Evolutionary conservation across 1,284 basidiomycete genomes (phyloP).

Genomic region (Microbotryum silenes-acaulis): DNA sequence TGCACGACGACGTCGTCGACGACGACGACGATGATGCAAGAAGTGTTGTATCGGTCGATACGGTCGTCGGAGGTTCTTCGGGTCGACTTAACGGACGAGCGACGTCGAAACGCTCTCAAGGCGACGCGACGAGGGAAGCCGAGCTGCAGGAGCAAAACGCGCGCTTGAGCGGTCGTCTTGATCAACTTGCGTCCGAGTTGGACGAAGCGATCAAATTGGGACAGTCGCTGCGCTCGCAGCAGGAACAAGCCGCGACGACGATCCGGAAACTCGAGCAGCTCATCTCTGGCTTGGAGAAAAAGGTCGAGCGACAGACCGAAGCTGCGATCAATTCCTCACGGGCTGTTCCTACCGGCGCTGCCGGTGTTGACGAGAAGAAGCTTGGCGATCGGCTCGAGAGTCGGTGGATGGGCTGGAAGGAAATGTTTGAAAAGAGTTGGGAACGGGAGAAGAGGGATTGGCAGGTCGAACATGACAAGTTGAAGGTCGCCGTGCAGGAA

Average conservation of each 20-base stretch:
- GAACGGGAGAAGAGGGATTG: conserved; percentile 65
- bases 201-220: conserved; percentile 69
- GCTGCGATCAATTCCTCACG: conserved; percentile 17
- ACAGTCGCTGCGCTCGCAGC: conserved; percentile 65
- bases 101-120: conserved; percentile 17
- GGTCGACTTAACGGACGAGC: conserved; percentile 4
- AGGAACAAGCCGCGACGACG: conserved; percentile 65
- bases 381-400: conserved; percentile 51
- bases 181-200: conserved; percentile 63
- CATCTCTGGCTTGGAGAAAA: conserved; percentile 46
- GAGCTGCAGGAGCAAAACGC: conserved; percentile 48
- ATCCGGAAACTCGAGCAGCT: conserved; percentile 64
- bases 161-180: conserved; percentile 64
- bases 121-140: conserved; percentile 31
- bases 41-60: conserved; percentile 30
- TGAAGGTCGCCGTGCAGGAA: conserved; percentile 66
- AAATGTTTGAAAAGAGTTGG: conserved; percentile 40
- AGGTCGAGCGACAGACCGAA: conserved; percentile 38
- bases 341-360: conserved; percentile 41
- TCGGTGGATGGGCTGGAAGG: conserved; percentile 56
- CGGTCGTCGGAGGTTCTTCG: conserved; percentile 46
- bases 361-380: conserved; percentile 44
- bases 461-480: conserved; percentile 67
- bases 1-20: conserved; percentile 34
- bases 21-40: conserved; percentile 42